Conservation (phyloP, 208 protist genomes). For the Ichthyophonus hoferi region DNA sequence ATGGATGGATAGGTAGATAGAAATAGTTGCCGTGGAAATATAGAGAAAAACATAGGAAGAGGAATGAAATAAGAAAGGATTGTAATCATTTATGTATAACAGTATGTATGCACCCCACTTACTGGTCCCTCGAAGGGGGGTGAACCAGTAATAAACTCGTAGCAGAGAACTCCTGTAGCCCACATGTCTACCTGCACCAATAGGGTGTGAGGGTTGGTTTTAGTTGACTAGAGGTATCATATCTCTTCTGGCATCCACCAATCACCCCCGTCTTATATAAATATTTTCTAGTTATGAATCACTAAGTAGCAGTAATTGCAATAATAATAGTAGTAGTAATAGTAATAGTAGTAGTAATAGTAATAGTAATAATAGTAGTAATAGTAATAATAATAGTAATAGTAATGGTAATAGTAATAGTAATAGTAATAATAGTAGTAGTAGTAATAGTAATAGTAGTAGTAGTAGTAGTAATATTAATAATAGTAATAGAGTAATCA, state of each 20-base stretch:
- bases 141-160: constrained; percentile 87
- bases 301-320: background rate
- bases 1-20: background rate
- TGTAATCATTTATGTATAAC: background rate
- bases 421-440: background rate
- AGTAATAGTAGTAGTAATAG: background rate
- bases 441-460: constrained; percentile 21
- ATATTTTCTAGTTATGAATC: background rate
- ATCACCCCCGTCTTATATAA: no score
- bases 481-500: constrained; percentile 5
- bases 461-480: background rate
- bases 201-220: no score
- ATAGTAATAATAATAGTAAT: background rate
- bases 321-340: background rate
- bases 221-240: no score
- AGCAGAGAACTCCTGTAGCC: constrained; percentile 92
- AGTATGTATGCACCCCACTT: background rate
- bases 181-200: constrained; percentile 83
- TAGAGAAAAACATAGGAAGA: background rate
- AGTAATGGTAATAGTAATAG: background rate
- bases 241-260: no score
- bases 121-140: constrained; percentile 79
- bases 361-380: background rate
- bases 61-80: background rate
- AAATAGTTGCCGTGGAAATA: background rate